These are phyloP conservation scores for Cydonia oblonga DNA, from an alignment of 331 rosid species.

Conservation along the genomic window DNA sequence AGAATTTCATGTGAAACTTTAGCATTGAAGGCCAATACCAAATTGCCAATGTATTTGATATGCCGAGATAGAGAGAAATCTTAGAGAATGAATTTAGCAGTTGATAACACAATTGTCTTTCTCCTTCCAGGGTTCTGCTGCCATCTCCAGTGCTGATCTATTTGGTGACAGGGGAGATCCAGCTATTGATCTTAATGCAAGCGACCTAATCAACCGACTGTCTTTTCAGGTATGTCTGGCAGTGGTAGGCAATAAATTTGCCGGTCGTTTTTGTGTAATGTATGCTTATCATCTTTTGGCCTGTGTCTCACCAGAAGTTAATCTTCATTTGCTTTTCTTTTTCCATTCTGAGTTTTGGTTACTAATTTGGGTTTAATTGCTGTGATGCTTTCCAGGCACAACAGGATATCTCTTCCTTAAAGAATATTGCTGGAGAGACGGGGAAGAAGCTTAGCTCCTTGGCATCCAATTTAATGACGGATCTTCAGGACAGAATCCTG, in stretches of 20 bases:
- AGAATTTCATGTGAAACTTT: neutral
- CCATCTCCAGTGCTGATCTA: slow-evolving; percentile 90
- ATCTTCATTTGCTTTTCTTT: neutral
- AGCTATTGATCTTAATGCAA: slow-evolving; percentile 46
- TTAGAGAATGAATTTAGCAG: neutral
- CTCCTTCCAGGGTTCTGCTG: slow-evolving; percentile 50
- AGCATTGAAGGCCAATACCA: neutral
- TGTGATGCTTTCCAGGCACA: slow-evolving; percentile 50
- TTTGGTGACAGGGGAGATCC: slow-evolving; percentile 52
- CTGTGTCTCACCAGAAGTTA: too few relatives aligned
- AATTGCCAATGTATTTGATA: neutral
- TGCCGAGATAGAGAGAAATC: neutral
- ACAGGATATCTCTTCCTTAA: slow-evolving; percentile 81
- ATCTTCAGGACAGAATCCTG: slow-evolving; percentile 81
- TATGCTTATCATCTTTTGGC: too few relatives aligned
- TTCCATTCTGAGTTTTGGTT: neutral
- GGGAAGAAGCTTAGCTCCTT: slow-evolving; percentile 83
- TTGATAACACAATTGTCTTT: slow-evolving; percentile 8
- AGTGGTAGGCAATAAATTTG: neutral
- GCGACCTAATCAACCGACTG: slow-evolving; percentile 69
- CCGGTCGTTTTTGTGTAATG: neutral
- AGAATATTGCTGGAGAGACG: slow-evolving; percentile 83
- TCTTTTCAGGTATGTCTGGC: slow-evolving; percentile 56
- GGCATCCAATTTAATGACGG: slow-evolving; percentile 75
- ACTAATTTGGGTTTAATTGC: neutral